phyloP scores from a whole-genome alignment of 164 flowering plant genomes.

The Magnolia officinalis region DNA sequence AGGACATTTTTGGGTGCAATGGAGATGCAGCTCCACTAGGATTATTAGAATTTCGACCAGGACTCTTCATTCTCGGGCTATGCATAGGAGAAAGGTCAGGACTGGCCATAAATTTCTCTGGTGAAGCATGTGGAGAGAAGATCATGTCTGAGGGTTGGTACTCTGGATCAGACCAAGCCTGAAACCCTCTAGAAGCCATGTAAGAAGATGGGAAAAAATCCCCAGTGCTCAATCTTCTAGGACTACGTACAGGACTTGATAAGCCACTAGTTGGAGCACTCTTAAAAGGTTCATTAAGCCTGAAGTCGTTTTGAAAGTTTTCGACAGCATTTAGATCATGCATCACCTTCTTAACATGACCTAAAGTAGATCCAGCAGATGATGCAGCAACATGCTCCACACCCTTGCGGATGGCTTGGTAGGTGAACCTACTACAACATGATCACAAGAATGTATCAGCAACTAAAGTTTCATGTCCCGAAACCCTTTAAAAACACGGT shows the following conservation, averaged over 20 bases:
- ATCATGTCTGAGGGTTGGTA: constrained; percentile 28
- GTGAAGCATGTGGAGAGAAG: constrained; percentile 31
- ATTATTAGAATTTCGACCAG: constrained; percentile 26
- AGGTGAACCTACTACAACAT: neutral
- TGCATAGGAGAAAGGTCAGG: constrained; percentile 51
- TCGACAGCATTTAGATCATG: constrained; percentile 17
- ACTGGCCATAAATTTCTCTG: constrained; percentile 32
- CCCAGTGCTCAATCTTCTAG: constrained; percentile 34
- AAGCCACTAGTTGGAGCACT: constrained; percentile 71
- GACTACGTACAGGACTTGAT: constrained; percentile 62
- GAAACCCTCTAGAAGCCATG: constrained; percentile 27
- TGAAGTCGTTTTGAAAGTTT: constrained; percentile 19
- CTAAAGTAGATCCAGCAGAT: constrained; percentile 11
- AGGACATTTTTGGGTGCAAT: constrained; percentile 31
- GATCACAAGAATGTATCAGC: neutral
- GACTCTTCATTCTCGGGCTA: constrained; percentile 46
- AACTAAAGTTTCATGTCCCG: neutral
- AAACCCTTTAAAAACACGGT: neutral
- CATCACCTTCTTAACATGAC: constrained; percentile 21
- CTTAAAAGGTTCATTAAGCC: constrained; percentile 31
- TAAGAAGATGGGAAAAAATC: constrained; percentile 29
- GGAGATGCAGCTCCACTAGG: constrained; percentile 50
- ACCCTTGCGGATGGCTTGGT: constrained; percentile 1
- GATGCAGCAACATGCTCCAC: neutral
- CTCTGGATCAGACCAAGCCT: constrained; percentile 65